A percentile compares a stretch with the other conserved stretches of the same genome.
These are phyloP conservation scores for Serendipita indica DNA, from an alignment of 768 basidiomycete genomes.

Conservation along the genomic window DNA sequence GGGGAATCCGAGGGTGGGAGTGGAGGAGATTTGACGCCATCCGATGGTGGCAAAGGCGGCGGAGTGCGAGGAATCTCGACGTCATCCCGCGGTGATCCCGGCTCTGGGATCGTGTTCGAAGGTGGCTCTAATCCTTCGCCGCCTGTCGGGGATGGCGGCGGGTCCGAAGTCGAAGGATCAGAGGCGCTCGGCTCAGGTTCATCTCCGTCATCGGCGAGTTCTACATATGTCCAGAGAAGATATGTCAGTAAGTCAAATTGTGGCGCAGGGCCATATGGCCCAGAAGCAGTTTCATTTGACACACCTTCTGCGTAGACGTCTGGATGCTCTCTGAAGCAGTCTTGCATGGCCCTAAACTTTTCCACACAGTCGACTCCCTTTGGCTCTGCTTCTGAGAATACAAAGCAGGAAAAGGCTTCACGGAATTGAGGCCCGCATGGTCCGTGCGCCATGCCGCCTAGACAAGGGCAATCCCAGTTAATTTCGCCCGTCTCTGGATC, in stretches of 20 bases:
- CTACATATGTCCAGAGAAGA: background rate
- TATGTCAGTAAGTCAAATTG: background rate
- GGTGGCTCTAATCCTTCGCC: background rate
- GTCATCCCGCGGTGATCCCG: background rate
- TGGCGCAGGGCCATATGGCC: no score
- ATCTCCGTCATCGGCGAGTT: conserved; percentile 5
- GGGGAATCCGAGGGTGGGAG: background rate
- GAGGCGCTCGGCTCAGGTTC: no score
- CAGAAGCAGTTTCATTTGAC: no score
- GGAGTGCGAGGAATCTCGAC: background rate
- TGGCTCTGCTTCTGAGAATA: conserved; percentile 85
- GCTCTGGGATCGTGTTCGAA: background rate
- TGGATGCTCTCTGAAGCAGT: conserved; percentile 91
- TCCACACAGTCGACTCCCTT: conserved; percentile 98
- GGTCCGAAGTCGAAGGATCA: no score
- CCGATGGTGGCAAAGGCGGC: background rate
- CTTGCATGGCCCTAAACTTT: conserved; percentile 94
- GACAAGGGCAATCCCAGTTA: conserved; percentile 99
- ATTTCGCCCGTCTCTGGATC: conserved; percentile 97
- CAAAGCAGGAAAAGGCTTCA: conserved; percentile 93
- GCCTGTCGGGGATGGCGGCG: background rate
- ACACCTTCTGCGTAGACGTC: conserved; percentile 90
- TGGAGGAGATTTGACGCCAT: background rate
- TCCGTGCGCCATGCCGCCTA: conserved; percentile 97
- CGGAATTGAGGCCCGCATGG: conserved; percentile 89